phyloP scores from a whole-genome alignment of 805 yeast species.

The Osmozyma mogii region DNA sequence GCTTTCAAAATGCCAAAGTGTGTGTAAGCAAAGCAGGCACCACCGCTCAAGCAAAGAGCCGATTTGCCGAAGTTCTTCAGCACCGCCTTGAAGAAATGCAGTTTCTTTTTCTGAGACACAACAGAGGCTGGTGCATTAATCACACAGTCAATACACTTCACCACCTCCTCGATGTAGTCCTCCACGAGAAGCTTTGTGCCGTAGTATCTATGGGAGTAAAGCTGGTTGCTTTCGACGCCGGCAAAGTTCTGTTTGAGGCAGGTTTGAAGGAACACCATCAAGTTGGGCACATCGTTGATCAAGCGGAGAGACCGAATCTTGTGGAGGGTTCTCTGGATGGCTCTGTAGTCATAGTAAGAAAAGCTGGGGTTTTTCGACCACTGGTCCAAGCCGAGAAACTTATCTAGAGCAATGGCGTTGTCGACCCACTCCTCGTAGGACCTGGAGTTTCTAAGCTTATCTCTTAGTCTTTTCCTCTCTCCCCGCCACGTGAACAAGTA shows the following conservation, averaged over 20 bases:
- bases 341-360: slow-evolving; percentile 60
- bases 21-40: slow-evolving; percentile 70
- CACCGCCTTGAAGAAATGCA: slow-evolving; percentile 46
- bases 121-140: slow-evolving; percentile 21
- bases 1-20: slow-evolving; percentile 76
- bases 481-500: slow-evolving; percentile 55
- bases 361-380: slow-evolving; percentile 60
- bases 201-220: slow-evolving; percentile 67
- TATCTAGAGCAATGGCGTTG: slow-evolving; percentile 52
- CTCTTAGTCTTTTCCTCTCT: slow-evolving; percentile 40
- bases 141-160: slow-evolving; percentile 37
- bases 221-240: slow-evolving; percentile 63
- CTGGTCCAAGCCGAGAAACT: slow-evolving; percentile 46
- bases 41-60: slow-evolving; percentile 69
- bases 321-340: slow-evolving; percentile 41
- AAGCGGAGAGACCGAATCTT: slow-evolving; percentile 32
- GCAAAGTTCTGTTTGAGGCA: slow-evolving; percentile 71
- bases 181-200: slow-evolving; percentile 63
- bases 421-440: slow-evolving; percentile 56
- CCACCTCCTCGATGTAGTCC: slow-evolving; percentile 46
- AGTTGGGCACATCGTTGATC: slow-evolving; percentile 29
- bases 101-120: slow-evolving; percentile 35
- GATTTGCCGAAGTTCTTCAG: slow-evolving; percentile 63
- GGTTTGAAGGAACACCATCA: slow-evolving; percentile 51
- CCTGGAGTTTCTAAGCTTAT: slow-evolving; percentile 39